phyloP scores from a whole-genome alignment of 2,329 filamentous ascomycete genomes.

The Trichophaea hybrida region DNA sequence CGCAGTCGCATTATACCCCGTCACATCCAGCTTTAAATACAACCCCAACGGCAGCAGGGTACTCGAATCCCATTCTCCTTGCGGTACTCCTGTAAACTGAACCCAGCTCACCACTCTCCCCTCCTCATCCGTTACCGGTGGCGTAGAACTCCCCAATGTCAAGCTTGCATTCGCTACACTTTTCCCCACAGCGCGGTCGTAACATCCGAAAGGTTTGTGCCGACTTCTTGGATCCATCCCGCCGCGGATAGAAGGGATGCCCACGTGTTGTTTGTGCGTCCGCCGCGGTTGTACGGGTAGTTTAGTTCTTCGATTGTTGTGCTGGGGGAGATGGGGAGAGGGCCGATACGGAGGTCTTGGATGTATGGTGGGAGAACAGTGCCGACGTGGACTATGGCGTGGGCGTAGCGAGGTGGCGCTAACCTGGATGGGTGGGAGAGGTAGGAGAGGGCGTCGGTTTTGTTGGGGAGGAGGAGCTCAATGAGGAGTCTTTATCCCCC shows the following conservation, averaged over 20 bases:
- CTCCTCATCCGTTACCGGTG: slow-evolving; percentile 33
- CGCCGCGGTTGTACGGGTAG: slow-evolving; percentile 30
- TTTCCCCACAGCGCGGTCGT: slow-evolving; percentile 32
- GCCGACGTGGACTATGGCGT: slow-evolving; percentile 32
- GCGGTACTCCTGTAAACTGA: slow-evolving; percentile 28
- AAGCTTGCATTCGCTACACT: slow-evolving; percentile 2
- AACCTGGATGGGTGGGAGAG: slow-evolving; percentile 32
- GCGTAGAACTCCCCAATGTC: slow-evolving; percentile 28
- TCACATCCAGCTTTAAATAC: slow-evolving; percentile 36
- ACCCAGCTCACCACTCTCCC: slow-evolving; percentile 36
- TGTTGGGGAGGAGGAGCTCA: slow-evolving; percentile 37
- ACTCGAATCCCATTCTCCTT: slow-evolving; percentile 26
- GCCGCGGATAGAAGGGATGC: too few species aligned
- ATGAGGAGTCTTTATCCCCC: not conserved
- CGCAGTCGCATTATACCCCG: slow-evolving; percentile 37
- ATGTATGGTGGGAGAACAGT: slow-evolving; percentile 13
- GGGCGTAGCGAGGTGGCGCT: slow-evolving; percentile 25
- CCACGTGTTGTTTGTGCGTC: too few species aligned
- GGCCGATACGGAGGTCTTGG: slow-evolving; percentile 35
- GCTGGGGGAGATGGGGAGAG: slow-evolving; percentile 34
- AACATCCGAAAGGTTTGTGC: slow-evolving; percentile 32
- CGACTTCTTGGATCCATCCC: slow-evolving; percentile 30
- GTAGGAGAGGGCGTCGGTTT: slow-evolving; percentile 37
- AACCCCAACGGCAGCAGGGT: slow-evolving; percentile 37
- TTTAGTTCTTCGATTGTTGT: slow-evolving; percentile 33